A percentile compares a stretch with the other conserved stretches of the same genome.
Evolutionary conservation across 768 basidiomycete genomes (phyloP).

Genomic region (Boletus patriciae): DNA sequence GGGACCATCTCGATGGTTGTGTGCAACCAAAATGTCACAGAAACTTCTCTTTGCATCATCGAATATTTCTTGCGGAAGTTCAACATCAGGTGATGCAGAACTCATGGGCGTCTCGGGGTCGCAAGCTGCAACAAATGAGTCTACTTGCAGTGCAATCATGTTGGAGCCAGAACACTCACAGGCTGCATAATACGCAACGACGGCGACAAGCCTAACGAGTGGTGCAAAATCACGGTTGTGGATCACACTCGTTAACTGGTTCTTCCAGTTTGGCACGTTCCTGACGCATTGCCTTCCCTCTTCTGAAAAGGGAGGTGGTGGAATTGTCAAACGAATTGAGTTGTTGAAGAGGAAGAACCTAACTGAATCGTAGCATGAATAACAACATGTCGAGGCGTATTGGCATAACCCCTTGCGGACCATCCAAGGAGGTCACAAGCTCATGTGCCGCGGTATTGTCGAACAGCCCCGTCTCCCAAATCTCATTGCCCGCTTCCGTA

Average conservation of each 20-base stretch:
- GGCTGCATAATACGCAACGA: slow-evolving; percentile 18
- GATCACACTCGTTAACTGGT: slow-evolving; percentile 7
- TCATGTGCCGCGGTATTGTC: slow-evolving; percentile 11
- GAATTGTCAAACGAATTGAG: background rate
- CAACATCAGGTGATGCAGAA: background rate
- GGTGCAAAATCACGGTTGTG: slow-evolving; percentile 1
- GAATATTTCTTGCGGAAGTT: background rate
- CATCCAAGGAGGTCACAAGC: slow-evolving; percentile 5
- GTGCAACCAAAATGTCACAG: slow-evolving; percentile 1
- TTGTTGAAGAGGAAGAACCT: background rate
- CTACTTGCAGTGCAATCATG: no score
- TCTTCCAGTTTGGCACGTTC: slow-evolving; percentile 8
- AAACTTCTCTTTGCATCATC: slow-evolving; percentile 12
- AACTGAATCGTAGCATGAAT: slow-evolving; percentile 18
- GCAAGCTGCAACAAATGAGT: background rate
- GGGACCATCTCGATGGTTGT: slow-evolving; percentile 18
- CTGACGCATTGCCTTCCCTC: slow-evolving; percentile 18
- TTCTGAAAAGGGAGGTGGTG: background rate
- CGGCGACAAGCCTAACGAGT: slow-evolving; percentile 16
- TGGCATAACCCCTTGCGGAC: slow-evolving; percentile 15
- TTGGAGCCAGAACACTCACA: slow-evolving; percentile 1
- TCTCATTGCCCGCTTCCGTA: background rate
- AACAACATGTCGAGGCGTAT: slow-evolving; percentile 6
- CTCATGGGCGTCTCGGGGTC: background rate
- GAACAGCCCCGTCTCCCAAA: slow-evolving; percentile 21